phyloP scores from a whole-genome alignment of 2,329 filamentous ascomycete genomes.

The Aspergillus pseudotamarii region DNA sequence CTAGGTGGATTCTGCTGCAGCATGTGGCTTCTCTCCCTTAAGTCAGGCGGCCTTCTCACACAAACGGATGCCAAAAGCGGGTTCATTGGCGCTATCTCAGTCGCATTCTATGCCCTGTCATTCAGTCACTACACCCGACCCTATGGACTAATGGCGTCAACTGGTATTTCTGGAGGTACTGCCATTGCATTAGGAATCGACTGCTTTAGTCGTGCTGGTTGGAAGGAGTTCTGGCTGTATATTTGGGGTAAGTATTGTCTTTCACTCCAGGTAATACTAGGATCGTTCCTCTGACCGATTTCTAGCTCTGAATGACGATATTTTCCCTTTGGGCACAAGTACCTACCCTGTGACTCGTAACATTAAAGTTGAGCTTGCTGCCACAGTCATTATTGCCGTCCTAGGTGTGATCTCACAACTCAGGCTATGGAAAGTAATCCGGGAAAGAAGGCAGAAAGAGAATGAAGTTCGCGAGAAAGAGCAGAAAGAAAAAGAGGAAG shows the following conservation, averaged over 20 bases:
- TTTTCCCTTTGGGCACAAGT: conserved; percentile 75
- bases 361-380: conserved; percentile 81
- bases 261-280: background rate
- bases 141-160: conserved; percentile 74
- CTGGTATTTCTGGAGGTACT: conserved; percentile 81
- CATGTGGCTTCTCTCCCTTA: conserved; percentile 88
- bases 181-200: conserved; percentile 81
- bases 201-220: conserved; percentile 83
- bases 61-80: conserved; percentile 66
- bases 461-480: conserved; percentile 53
- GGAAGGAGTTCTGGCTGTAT: conserved; percentile 97
- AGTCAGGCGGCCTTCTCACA: conserved; percentile 72
- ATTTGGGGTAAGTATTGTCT: conserved; percentile 66
- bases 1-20: conserved; percentile 81
- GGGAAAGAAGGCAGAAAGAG: conserved; percentile 52
- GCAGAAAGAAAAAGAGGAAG: conserved; percentile 58
- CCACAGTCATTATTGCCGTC: conserved; percentile 72
- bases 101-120: conserved; percentile 71
- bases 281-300: conserved; percentile 7
- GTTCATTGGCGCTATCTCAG: conserved; percentile 74
- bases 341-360: conserved; percentile 86
- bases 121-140: conserved; percentile 77
- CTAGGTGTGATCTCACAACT: conserved; percentile 82
- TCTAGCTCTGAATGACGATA: conserved; percentile 68
- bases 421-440: conserved; percentile 81